Conservation (phyloP, 2,329 filamentous ascomycete species). For the Ophiocordyceps camponoti-floridani region DNA sequence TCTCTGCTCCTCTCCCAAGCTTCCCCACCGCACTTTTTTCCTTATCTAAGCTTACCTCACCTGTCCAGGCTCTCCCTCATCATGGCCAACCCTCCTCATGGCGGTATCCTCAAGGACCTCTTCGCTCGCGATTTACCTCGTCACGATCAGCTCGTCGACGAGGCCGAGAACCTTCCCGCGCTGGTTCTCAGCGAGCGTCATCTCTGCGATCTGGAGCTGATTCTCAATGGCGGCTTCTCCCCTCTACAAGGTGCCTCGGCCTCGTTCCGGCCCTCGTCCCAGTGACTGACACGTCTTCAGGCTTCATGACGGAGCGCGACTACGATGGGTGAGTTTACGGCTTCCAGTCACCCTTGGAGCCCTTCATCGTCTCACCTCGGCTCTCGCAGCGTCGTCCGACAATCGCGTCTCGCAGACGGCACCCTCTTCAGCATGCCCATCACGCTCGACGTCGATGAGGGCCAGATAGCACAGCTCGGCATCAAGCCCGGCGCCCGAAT, state of each 20-base stretch:
- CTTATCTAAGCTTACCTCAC: too few relatives aligned
- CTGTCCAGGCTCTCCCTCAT: background rate
- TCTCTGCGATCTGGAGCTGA: conserved; percentile 92
- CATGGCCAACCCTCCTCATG: conserved; percentile 61
- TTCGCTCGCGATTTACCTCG: conserved; percentile 79
- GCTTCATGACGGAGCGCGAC: conserved; percentile 94
- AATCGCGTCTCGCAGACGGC: conserved; percentile 73
- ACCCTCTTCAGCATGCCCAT: conserved; percentile 95
- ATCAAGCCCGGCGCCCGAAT: conserved; percentile 69
- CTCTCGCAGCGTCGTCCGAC: conserved; percentile 59
- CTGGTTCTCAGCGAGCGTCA: conserved; percentile 81
- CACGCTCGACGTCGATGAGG: conserved; percentile 67
- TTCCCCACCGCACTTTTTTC: background rate
- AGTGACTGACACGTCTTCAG: conserved; percentile 22
- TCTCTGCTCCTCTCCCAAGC: background rate
- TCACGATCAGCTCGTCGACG: conserved; percentile 59
- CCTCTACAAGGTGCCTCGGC: conserved; percentile 69
- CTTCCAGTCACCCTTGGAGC: background rate
- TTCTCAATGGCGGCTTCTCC: conserved; percentile 95
- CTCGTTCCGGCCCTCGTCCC: background rate
- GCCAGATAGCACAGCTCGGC: conserved; percentile 54
- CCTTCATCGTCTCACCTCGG: background rate
- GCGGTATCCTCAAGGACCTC: conserved; percentile 95
- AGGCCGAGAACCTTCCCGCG: conserved; percentile 75
- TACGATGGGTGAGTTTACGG: conserved; percentile 60